phyloP scores from a whole-genome alignment of 2,329 filamentous ascomycete genomes.

The Colletotrichum noveboracense region DNA sequence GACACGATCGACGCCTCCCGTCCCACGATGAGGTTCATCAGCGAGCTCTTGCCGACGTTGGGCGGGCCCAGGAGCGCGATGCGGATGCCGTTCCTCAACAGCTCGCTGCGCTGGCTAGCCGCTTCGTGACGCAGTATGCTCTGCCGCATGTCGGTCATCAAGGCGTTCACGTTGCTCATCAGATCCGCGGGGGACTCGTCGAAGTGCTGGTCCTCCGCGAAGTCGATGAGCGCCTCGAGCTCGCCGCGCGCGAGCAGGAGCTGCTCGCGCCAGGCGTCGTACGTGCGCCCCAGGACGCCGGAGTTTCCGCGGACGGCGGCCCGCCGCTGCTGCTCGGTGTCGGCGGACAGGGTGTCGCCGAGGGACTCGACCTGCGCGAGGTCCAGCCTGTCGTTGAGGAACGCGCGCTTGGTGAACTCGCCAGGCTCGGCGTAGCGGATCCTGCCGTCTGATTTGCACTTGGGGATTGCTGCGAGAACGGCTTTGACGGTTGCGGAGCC shows the following conservation, averaged over 20 bases:
- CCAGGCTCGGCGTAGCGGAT: conserved; percentile 93
- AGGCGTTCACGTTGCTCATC: conserved; percentile 69
- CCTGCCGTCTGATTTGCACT: conserved; percentile 37
- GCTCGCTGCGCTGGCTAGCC: conserved; percentile 82
- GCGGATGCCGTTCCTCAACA: conserved; percentile 83
- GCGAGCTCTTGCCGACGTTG: conserved; percentile 92
- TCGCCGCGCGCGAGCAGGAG: conserved; percentile 86
- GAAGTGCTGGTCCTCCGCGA: conserved; percentile 96
- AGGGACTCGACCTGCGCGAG: conserved; percentile 81
- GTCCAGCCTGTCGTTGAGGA: conserved; percentile 84
- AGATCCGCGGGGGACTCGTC: conserved; percentile 82
- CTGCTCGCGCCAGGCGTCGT: conserved; percentile 81
- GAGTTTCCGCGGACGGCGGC: conserved; percentile 82
- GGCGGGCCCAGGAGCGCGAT: conserved; percentile 89
- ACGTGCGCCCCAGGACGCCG: conserved; percentile 72
- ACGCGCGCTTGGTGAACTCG: conserved; percentile 93
- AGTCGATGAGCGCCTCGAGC: conserved; percentile 95
- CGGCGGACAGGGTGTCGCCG: conserved; percentile 66
- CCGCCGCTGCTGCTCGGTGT: conserved; percentile 92
- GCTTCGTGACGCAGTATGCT: conserved; percentile 73
- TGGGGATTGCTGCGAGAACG: conserved; percentile 78
- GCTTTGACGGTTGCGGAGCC: conserved; percentile 88
- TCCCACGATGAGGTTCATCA: conserved; percentile 89
- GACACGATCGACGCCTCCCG: conserved; percentile 96
- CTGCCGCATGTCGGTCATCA: conserved; percentile 65